Base-by-base conservation (phyloP, 2,329 filamentous ascomycete genomes). In the Akanthomyces dipterigenus region DNA sequence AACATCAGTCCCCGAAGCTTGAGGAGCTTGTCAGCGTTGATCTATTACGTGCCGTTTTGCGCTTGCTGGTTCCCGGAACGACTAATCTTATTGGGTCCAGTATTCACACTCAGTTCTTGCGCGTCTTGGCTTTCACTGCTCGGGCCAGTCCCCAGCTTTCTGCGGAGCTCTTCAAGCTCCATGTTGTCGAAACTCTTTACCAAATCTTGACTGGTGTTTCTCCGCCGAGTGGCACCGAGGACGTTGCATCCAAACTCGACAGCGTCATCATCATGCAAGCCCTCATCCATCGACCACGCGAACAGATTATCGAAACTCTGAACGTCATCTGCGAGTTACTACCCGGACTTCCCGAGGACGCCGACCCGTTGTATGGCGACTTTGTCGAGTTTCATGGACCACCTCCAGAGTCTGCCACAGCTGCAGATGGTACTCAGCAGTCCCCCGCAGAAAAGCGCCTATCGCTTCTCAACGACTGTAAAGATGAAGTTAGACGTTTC, bases 191-290 rank as follows among this genome's bases (percentile, higher is more conserved):
- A 74, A 99, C 95, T 0, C 80, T 99, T 2, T 99, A 98, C 71
- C 95, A 99, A 74, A 98, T 99, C 46, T 77, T 99, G 55, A 98
- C 95, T 0, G 95, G 95, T 22, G 91, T 99, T 2, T 98, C 95
- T 0, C 93, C 95, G 1, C 95, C 95, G 0, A 84, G 81, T 64
- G 90, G 88, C 38, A 87, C 83, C 1, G 87, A 92, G 40, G 88
- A 93, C 71, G 84, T 91, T 62, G 89, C 87, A 34, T 88, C 85
- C 42, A 96, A 96, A 75, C 88, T 98, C 65, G 93, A 98, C 74
- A 96, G 92, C 70, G 93, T 98, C 60, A 85, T 99, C 50, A 95
- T 99, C 69, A 99, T 99, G 96, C 95, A 99, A 76, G 92, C 96
- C 42, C 81, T 99, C 65, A 96, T 99, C 57, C 95, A 98, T 71